Base-by-base conservation (phyloP, 768 basidiomycete species). In the Mycena albidolilacea region DNA sequence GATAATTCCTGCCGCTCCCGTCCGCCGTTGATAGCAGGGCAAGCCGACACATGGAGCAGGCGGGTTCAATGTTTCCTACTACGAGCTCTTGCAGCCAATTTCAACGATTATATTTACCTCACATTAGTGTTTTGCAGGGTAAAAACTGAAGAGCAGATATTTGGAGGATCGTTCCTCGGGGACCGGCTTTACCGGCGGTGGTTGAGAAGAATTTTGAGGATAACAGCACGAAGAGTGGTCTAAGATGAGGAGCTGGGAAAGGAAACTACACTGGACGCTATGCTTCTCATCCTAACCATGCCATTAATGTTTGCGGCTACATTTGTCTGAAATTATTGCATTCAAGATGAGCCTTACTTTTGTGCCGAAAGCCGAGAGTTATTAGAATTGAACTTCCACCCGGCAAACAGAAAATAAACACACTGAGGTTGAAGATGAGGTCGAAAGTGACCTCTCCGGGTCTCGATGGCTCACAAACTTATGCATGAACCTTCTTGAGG, bases 131-230 rank as follows among this genome's bases (percentile, higher is more conserved):
- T 57, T 35, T 57, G 7, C 55, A 35, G 30, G 55, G 23, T 37
- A 21, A 37, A 30, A 57, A 37, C 55, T 57, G 30, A 57, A 57
- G 55, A 57, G 12, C 55, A 57, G 35, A 57, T 37, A 35, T 52
- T 52, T 46, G 14, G 11, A 52, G 50, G 19, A 52, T 23, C n/a
- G n/a, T 52, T 14, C 19, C n/a, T 52, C 21, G n/a, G 50, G 21
- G 50, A 52, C 50, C 50, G n/a, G 15, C 50, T 2, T 52, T 52
- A 52, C n/a, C 50, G 7, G n/a, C 50, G 7, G 50, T 52, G 46
- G 50, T 52, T 8, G 7, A 48, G 46, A 52, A 52, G 50, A 52
- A 2, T 52, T 21, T 21, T 52, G 19, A 21, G n/a, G 50, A 52
- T 21, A 52, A n/a, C 50, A 52, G 50, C n/a, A 21, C n/a, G 11